Evolutionary conservation across 1,284 basidiomycete genomes (phyloP).

Genomic region (Heterobasidion parviporum): DNA sequence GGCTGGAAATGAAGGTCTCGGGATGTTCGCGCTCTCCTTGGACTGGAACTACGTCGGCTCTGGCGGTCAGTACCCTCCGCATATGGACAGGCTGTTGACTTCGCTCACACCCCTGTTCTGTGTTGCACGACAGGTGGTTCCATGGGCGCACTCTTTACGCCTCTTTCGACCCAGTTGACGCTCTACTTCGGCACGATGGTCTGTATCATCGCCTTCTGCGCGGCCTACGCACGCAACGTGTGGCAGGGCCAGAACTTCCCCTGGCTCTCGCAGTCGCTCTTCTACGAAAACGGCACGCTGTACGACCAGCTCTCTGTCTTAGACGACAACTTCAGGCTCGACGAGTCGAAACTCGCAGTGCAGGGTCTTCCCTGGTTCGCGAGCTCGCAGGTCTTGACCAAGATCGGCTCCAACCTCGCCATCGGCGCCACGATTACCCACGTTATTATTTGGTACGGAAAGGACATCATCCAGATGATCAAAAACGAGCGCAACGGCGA

Average conservation of each 20-base stretch:
- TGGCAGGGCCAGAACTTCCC: conserved; percentile 39
- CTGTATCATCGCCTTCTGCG: neutral
- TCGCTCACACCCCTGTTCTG: neutral
- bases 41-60: conserved; percentile 52
- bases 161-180: neutral
- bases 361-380: conserved; percentile 36
- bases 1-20: conserved; percentile 32
- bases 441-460: conserved; percentile 36
- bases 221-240: conserved; percentile 15
- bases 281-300: conserved; percentile 29
- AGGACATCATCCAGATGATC: conserved; percentile 29
- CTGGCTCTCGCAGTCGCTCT: conserved; percentile 34
- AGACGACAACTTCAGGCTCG: conserved; percentile 30
- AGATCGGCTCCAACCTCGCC: conserved; percentile 29
- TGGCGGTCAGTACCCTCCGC: conserved; percentile 8
- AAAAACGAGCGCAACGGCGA: conserved; percentile 14
- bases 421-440: conserved; percentile 38
- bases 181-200: neutral
- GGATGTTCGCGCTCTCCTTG: conserved; percentile 13
- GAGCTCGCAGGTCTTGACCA: conserved; percentile 22
- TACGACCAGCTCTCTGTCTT: conserved; percentile 23
- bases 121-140: neutral
- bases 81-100: neutral
- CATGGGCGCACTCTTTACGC: neutral
- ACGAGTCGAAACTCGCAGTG: conserved; percentile 27